Evolutionary conservation across 768 basidiomycete genomes (phyloP).

Genomic region (Leccinum barrowsii): DNA sequence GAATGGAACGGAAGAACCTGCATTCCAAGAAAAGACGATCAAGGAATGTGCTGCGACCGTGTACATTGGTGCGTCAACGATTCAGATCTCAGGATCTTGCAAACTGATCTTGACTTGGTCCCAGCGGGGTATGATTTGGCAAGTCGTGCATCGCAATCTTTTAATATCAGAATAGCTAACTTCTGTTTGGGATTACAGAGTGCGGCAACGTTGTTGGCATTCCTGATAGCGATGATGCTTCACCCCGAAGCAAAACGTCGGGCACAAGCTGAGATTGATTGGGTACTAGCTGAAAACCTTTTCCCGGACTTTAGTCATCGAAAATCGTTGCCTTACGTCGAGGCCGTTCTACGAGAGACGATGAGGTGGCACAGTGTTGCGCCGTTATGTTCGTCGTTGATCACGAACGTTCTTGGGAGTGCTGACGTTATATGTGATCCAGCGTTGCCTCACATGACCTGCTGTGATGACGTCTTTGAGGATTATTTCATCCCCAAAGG

Average conservation of each 20-base stretch:
- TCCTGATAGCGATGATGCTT: conserved; percentile 30
- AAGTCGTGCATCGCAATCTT: conserved; percentile 1
- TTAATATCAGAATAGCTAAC: neutral
- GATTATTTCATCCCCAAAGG: conserved; percentile 40
- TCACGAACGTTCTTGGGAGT: neutral
- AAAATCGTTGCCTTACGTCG: conserved; percentile 25
- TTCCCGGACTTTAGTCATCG: conserved; percentile 28
- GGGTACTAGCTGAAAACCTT: conserved; percentile 8
- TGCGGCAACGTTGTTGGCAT: conserved; percentile 20
- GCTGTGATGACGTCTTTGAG: conserved; percentile 41
- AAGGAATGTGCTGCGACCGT: conserved; percentile 29
- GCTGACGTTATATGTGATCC: conserved; percentile 4
- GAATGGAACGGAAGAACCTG: conserved; percentile 15
- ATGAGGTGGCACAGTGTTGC: conserved; percentile 32
- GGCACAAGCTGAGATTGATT: conserved; percentile 31
- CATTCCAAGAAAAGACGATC: conserved; percentile 20
- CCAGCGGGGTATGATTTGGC: conserved; percentile 30
- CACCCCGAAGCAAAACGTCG: conserved; percentile 29
- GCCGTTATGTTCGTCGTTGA: conserved; percentile 23
- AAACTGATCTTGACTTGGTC: neutral
- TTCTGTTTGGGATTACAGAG: conserved; percentile 11
- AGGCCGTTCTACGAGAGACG: conserved; percentile 29
- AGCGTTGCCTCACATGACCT: conserved; percentile 31
- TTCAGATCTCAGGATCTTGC: neutral
- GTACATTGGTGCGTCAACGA: conserved; percentile 25